phyloP scores from a whole-genome alignment of 2,329 filamentous ascomycete genomes.

The Drechmeria coniospora region DNA sequence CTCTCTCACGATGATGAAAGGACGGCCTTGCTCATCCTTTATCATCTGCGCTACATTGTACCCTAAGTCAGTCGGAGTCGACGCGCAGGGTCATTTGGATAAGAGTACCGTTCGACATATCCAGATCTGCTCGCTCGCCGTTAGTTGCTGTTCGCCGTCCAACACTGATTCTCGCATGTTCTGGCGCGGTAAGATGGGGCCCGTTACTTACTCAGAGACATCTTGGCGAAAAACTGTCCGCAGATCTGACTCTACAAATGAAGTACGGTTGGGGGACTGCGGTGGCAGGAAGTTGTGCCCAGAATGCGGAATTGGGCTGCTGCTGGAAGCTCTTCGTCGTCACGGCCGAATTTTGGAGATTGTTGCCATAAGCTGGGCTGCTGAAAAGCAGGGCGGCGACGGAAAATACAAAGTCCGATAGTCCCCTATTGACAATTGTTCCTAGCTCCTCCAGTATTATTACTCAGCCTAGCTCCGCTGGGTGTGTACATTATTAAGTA shows the following conservation, averaged over 20 bases:
- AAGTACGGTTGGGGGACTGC: too few species aligned
- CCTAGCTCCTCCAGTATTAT: too few species aligned
- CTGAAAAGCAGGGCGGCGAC: slow-evolving; percentile 14
- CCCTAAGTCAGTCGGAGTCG: slow-evolving; percentile 4
- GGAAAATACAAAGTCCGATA: slow-evolving; percentile 12
- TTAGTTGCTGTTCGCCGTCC: slow-evolving; percentile 17
- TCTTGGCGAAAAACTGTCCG: slow-evolving; percentile 15
- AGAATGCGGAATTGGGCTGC: slow-evolving; percentile 11
- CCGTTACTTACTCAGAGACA: slow-evolving; percentile 23
- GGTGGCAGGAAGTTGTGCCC: slow-evolving; percentile 8
- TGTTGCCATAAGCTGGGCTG: too few species aligned
- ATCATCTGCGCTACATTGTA: slow-evolving; percentile 47
- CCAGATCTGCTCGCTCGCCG: slow-evolving; percentile 45
- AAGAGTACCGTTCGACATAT: slow-evolving; percentile 63
- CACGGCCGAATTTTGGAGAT: too few species aligned
- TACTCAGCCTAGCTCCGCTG: too few species aligned
- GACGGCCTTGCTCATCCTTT: slow-evolving; percentile 94
- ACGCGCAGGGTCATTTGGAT: slow-evolving; percentile 1
- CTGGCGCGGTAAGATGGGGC: too few species aligned
- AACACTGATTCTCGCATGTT: too few species aligned
- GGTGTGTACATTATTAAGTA: too few species aligned
- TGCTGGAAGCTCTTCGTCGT: slow-evolving; percentile 16
- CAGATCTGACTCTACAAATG: slow-evolving; percentile 11
- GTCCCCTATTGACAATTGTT: too few species aligned
- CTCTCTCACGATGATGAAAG: slow-evolving; percentile 98